phyloP scores from a whole-genome alignment of 208 protist species.

The Acanthamoeba castellanii region DNA sequence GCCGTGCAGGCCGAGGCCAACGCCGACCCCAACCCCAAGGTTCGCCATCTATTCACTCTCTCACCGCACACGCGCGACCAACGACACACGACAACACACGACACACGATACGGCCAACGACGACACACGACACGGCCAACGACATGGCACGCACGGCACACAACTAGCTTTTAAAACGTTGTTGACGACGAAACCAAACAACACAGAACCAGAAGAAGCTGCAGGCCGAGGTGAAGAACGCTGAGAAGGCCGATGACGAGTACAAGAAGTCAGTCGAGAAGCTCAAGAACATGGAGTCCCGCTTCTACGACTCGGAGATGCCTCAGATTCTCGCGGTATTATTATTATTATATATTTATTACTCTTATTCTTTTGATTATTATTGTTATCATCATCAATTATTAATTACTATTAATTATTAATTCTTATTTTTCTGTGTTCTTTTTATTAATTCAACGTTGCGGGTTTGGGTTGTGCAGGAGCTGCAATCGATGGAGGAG shows the following conservation, averaged over 20 bases:
- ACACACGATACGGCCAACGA: too few species aligned
- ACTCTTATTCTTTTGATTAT: neutral
- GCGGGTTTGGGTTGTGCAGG: neutral
- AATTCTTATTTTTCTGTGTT: too few species aligned
- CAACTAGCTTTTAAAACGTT: too few species aligned
- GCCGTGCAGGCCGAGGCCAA: constrained; percentile 48
- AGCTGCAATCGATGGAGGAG: constrained; percentile 37
- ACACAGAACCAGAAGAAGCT: constrained; percentile 52
- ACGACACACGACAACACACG: too few species aligned
- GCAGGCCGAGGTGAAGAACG: constrained; percentile 4
- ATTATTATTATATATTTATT: neutral
- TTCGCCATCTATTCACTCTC: neutral
- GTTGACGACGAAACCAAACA: too few species aligned
- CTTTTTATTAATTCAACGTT: too few species aligned
- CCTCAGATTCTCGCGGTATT: constrained; percentile 49
- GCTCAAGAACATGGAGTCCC: constrained; percentile 8
- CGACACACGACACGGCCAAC: too few species aligned
- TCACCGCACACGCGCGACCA: too few species aligned
- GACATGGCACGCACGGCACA: too few species aligned
- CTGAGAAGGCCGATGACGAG: constrained; percentile 44
- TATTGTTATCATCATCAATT: neutral
- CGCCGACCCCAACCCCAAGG: constrained; percentile 18
- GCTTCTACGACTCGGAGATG: constrained; percentile 42
- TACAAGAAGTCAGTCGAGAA: constrained; percentile 56
- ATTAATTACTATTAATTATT: neutral